A percentile compares a stretch with the other conserved stretches of the same genome.
These are phyloP conservation scores for Diaporthe humulicola DNA, from an alignment of 2,329 filamentous ascomycete species.

Conservation along the genomic window DNA sequence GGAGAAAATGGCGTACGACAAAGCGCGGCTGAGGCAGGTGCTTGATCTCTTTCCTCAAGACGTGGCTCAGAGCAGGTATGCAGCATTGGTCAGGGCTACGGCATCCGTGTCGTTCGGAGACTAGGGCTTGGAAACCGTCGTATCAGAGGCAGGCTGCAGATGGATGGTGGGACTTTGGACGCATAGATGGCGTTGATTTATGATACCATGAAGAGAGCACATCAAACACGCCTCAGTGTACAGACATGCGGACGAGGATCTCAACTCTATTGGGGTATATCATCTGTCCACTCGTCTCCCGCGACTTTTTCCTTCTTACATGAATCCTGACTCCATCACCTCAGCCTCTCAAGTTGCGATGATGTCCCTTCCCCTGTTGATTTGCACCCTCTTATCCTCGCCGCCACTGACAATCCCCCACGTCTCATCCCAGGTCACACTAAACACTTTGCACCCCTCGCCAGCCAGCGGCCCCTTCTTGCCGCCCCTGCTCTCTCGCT, in stretches of 20 bases:
- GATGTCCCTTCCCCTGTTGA: constrained; percentile 78
- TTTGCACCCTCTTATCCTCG: constrained; percentile 94
- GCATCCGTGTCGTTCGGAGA: constrained; percentile 7
- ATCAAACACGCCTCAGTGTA: constrained; percentile 3
- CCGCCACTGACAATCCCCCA: constrained; percentile 92
- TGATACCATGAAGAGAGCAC: constrained; percentile 29
- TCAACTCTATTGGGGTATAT: constrained; percentile 44
- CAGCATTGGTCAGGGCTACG: constrained; percentile 46
- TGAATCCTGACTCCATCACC: background rate
- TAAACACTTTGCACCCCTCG: constrained; percentile 91
- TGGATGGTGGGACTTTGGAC: background rate
- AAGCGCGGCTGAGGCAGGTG: constrained; percentile 60
- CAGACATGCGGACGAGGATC: constrained; percentile 6
- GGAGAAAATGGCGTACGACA: constrained; percentile 65
- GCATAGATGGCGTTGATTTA: constrained; percentile 16
- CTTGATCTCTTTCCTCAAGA: constrained; percentile 50
- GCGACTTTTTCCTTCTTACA: constrained; percentile 5
- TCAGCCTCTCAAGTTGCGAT: constrained; percentile 50
- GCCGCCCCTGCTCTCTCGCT: constrained; percentile 77
- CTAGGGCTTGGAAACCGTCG: background rate
- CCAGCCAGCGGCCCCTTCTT: constrained; percentile 77
- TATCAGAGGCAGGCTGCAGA: background rate
- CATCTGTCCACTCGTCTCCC: constrained; percentile 27
- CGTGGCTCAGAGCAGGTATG: constrained; percentile 45
- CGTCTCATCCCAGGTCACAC: constrained; percentile 85